Base-by-base conservation (phyloP, 1,284 basidiomycete species). In the Pseudozyma sp. region DNA sequence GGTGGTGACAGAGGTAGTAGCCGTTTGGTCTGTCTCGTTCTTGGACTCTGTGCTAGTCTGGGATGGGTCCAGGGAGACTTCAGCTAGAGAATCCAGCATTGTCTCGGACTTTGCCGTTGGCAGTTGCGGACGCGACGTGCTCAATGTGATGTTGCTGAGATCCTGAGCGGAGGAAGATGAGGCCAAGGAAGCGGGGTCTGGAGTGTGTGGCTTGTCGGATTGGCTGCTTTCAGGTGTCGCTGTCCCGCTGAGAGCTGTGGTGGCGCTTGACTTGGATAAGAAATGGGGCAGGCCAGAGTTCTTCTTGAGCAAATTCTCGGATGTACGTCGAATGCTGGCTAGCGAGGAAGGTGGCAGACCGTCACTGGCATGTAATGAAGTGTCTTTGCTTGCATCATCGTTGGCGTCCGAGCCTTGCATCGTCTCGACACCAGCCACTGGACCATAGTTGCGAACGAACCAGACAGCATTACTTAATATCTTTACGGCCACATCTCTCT, bases 381-480 rank as follows among this genome's bases (percentile, higher is more conserved):
- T 43, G 11, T 38, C 43, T 11, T 53, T 45, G 1, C 52, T 62
- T 7, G 44, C 34, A 16, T 16, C 7, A 16, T 48, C 56, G 1
- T 31, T 31, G 25, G 6, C 55, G 21, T 34, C 21, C 0, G 52
- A 6, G n/a, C 38, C 49, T n/a, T 52, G 16, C 2, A 70, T 40
- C 3, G 62, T 50, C 25, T 71, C 68, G 19, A 71, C 65, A 40
- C 73, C 73, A 3, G 69, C 69, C 0, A 54, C 50, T 5, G 77
- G 68, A 7, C 73, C 73, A 38, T 79, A 79, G 47, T 70, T 70
- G 48, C 74, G 70, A 7, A 78, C 79, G 25, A 78, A 75, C 79
- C 79, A 81, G 18, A 78, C 65, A 43, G 79, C 79, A 43, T 81
- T 81, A 66, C 69, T 70, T 10, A 81, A 55, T 39, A 81, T 75